Conservation (phyloP, 192 early-diverging fungal species). For the Powellomyces hirtus region DNA sequence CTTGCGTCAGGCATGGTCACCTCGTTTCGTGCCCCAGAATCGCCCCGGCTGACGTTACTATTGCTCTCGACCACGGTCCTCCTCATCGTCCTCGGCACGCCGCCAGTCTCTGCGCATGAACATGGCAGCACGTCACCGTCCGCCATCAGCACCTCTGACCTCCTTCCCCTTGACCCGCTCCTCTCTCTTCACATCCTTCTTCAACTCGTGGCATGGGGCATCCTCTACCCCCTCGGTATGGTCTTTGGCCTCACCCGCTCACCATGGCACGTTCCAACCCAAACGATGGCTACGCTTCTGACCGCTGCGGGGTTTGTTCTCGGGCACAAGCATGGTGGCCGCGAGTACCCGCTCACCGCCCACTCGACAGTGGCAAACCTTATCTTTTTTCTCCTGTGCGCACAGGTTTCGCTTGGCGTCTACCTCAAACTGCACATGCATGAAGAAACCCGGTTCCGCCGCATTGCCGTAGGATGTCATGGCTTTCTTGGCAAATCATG, state of each 20-base stretch:
- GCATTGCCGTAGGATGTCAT: background rate
- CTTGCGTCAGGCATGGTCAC: too few species aligned
- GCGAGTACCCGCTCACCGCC: background rate
- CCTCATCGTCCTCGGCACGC: too few species aligned
- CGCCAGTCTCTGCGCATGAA: too few species aligned
- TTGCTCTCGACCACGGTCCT: too few species aligned
- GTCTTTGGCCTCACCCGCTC: constrained; percentile 1
- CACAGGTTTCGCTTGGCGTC: constrained; percentile 7
- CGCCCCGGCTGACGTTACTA: too few species aligned
- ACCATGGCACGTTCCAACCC: background rate
- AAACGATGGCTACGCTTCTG: background rate
- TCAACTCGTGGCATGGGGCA: constrained; percentile 3
- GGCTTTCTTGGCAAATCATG: constrained; percentile 2
- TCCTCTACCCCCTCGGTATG: constrained; percentile 9
- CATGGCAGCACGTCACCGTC: too few species aligned
- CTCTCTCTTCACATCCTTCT: constrained; percentile 5
- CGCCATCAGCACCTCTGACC: too few species aligned
- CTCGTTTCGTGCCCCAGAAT: too few species aligned
- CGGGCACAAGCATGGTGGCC: background rate
- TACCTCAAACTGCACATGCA: constrained; percentile 9
- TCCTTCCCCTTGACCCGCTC: constrained; percentile 1
- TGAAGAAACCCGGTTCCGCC: constrained; percentile 6
- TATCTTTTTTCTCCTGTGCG: background rate
- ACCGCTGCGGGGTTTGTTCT: background rate
- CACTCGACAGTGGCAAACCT: background rate